phyloP scores from a whole-genome alignment of 768 basidiomycete species.

The Rhodosporidiobolus sp. region DNA sequence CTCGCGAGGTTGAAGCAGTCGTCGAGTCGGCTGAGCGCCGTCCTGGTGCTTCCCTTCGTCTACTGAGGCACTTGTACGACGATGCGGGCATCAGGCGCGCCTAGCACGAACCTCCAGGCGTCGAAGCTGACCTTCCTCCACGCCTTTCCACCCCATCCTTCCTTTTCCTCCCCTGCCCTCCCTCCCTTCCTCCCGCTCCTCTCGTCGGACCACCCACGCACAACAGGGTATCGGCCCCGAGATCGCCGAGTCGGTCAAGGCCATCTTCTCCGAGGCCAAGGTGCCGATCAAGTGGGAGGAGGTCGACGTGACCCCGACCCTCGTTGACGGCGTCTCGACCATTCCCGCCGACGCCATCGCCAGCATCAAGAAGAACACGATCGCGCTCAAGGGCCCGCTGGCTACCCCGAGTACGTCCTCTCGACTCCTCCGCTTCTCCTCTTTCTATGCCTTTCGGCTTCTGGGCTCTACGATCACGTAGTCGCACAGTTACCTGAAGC shows the following conservation, averaged over 20 bases:
- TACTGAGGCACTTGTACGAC: no score
- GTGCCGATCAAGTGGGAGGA: slow-evolving; percentile 99
- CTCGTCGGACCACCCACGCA: no score
- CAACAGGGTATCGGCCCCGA: slow-evolving; percentile 90
- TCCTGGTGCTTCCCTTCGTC: background rate
- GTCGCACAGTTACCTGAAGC: no score
- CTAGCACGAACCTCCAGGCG: background rate
- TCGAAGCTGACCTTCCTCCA: background rate
- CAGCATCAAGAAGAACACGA: slow-evolving; percentile 93
- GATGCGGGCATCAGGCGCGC: no score
- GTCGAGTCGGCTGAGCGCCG: background rate
- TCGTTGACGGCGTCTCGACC: slow-evolving; percentile 92
- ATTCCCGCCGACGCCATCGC: slow-evolving; percentile 88
- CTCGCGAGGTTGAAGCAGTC: background rate
- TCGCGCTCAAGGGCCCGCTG: slow-evolving; percentile 94
- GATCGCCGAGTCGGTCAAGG: slow-evolving; percentile 92
- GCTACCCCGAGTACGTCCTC: slow-evolving; percentile 73
- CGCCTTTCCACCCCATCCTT: background rate
- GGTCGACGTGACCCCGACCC: slow-evolving; percentile 88
- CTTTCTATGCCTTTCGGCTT: background rate
- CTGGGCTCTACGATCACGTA: background rate
- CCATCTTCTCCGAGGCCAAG: slow-evolving; percentile 83
- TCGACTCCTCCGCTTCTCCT: background rate
- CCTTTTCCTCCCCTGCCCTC: slow-evolving; percentile 4
- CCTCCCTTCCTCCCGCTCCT: slow-evolving; percentile 2